Base-by-base conservation (phyloP, 306 rosid species). In the Rosa multiflora region DNA sequence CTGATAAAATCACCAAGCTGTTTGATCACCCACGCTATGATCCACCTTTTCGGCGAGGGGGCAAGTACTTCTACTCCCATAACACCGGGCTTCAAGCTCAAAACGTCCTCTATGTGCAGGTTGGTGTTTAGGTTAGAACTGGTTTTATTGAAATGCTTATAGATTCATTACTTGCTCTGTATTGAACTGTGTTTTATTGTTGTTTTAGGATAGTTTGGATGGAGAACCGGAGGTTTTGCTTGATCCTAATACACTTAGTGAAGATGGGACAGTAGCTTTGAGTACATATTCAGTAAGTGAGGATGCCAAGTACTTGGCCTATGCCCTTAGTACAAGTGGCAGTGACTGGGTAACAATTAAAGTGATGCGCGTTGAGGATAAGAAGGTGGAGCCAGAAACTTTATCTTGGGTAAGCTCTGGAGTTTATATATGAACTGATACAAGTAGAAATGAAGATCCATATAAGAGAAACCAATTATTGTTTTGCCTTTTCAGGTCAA, bases 31-130 rank as follows among this genome's bases (percentile, higher is more conserved):
- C 97, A 26, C 99, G 98, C 55, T 95, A 93, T 77, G 79, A 52
- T 42, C 66, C 88, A 37, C 99, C 98, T 64, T 91, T 85, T 40
- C 83, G 83, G 76, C 82, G 90, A 61, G 93, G 82, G 55, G 23
- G 87, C 21, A 84, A 86, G 84, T 90, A 85, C 86, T 95, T 95
- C 48, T 93, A 93, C 85, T 88, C 80, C 80, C 97, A 91, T 70
- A 95, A 95, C 81, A 86, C 98, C 0, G 98, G 99, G 6, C 98
- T 95, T 85, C 97, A 95, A 83, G 84, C 98, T 0, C 98, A 95
- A 74, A 72, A 40, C 21, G 92, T 95, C 43, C 91, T 92, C 9
- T 89, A 90, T 78, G 83, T 93, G n/a, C 97, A 95, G 97, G 99
- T 92, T 83, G 55, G 78, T 75, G 21, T 51, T 67, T 71, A 78